Evolutionary conservation across 2,329 filamentous ascomycete genomes (phyloP), one percentile per base, ranked within the genome.

Genomic region (Calycina marina): DNA sequence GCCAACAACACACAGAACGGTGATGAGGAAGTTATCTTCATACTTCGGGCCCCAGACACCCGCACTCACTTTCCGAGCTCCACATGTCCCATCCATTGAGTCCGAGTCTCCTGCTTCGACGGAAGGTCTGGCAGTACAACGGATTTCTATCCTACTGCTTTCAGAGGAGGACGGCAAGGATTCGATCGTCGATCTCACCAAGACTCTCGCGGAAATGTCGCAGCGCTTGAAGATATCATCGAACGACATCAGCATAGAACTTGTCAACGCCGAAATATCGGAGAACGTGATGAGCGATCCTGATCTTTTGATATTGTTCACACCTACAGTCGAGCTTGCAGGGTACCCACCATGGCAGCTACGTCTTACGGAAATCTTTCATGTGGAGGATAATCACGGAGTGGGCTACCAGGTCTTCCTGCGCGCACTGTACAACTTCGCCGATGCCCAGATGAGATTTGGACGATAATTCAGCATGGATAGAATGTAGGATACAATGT

Each of bases 281-380:
- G 71, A 77, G 50, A 71, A 68, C 31, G 75, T 93, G 39, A 90
- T 92, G 67, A 67, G 71, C 6, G 88, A 98, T 57, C 90, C 90
- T 2, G 86, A 96, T 53, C 63, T 98, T 10, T 61, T 98, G 37
- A 70, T 98, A 34, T 61, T 93, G 6, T 98, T 98, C 54, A 75
- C 79, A 1, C 82, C 86, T 4, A 72, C 75, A 30, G 73, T 96
- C 33, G 77, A 85, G 52, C 59, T 98, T 27, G 77, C 84, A 33
- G 85, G 90, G 6, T 98, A 96, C 53, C 90, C 90, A 6, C 90
- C 90, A 1, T 98, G 90, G 90, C 90, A 94, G 58, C 70, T 96
- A 40, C 72, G 90, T 26, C 61, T 98, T 51, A 94, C 86, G 0
- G 90, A 98, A 63, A 94, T 98, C 36, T 94, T 86, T 54, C 72